Conservation (phyloP, 768 basidiomycete species). For the Psilocybe sp. region DNA sequence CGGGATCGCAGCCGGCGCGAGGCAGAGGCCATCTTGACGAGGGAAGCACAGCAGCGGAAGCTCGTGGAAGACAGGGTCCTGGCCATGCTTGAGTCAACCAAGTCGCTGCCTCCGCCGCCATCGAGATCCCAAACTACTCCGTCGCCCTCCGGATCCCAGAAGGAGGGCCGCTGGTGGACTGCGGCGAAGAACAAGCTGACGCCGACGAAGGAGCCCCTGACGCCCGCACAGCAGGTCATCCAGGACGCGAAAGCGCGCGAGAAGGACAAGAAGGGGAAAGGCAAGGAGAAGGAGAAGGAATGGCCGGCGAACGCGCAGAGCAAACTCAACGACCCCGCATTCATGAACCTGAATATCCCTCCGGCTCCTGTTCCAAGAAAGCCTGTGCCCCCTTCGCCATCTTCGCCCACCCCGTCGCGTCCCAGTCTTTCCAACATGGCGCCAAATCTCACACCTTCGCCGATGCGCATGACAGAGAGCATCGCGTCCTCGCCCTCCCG, state of each 20-base stretch:
- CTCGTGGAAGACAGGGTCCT: conserved; percentile 72
- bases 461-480: conserved; percentile 50
- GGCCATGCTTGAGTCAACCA: conserved; percentile 62
- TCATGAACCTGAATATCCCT: conserved; percentile 52
- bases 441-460: conserved; percentile 62
- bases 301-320: conserved; percentile 54
- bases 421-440: conserved; percentile 44
- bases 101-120: conserved; percentile 56
- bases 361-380: conserved; percentile 41
- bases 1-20: conserved; percentile 73
- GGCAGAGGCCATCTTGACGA: conserved; percentile 72
- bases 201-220: conserved; percentile 75
- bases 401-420: conserved; percentile 65
- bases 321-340: conserved; percentile 59
- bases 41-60: conserved; percentile 67
- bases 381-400: conserved; percentile 50
- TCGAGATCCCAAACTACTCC: conserved; percentile 58
- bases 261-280: conserved; percentile 54
- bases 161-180: conserved; percentile 75
- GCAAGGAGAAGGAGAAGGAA: conserved; percentile 41
- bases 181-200: conserved; percentile 74
- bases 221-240: conserved; percentile 82
- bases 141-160: conserved; percentile 62
- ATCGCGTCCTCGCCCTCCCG: conserved; percentile 45
- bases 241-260: conserved; percentile 67